Evolutionary conservation across 768 basidiomycete genomes (phyloP).

Genomic region (Sporobolomyces phaffii): DNA sequence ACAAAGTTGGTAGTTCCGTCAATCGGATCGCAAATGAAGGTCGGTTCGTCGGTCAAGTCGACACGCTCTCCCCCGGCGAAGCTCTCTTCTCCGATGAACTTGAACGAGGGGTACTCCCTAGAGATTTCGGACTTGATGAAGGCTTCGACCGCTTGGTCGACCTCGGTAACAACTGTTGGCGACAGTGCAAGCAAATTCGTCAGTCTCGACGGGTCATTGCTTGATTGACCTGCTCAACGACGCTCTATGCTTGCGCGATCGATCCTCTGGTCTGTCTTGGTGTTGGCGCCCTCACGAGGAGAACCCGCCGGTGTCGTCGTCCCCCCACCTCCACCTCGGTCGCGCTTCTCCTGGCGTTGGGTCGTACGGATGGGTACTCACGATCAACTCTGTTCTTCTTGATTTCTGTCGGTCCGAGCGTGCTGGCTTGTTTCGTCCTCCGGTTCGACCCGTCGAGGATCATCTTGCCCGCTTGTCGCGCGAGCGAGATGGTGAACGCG

Average conservation of each 20-base stretch:
- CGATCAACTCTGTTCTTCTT: slow-evolving; percentile 88
- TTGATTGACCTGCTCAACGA: too few relatives aligned
- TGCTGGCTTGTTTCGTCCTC: slow-evolving; percentile 48
- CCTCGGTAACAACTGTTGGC: slow-evolving; percentile 71
- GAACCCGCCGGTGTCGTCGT: too few relatives aligned
- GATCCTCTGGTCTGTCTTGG: too few relatives aligned
- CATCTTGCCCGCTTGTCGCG: slow-evolving; percentile 65
- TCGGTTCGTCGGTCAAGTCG: slow-evolving; percentile 63
- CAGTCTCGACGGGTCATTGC: background rate
- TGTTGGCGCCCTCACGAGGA: too few relatives aligned
- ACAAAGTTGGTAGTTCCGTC: slow-evolving; percentile 77
- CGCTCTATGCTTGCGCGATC: too few relatives aligned
- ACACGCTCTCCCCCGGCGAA: slow-evolving; percentile 65
- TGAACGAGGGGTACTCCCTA: slow-evolving; percentile 47
- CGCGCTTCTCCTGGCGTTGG: too few relatives aligned
- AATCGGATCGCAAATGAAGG: slow-evolving; percentile 94
- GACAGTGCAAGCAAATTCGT: background rate
- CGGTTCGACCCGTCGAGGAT: slow-evolving; percentile 54
- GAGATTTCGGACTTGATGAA: slow-evolving; percentile 66
- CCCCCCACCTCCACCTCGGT: too few relatives aligned
- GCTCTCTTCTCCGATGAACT: slow-evolving; percentile 84
- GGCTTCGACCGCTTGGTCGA: slow-evolving; percentile 84
- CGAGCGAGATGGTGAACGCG: slow-evolving; percentile 63
- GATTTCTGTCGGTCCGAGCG: slow-evolving; percentile 56
- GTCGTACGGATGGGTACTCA: too few relatives aligned